Base-by-base conservation (phyloP, 345 rosid genomes). In the Camelina laxa region DNA sequence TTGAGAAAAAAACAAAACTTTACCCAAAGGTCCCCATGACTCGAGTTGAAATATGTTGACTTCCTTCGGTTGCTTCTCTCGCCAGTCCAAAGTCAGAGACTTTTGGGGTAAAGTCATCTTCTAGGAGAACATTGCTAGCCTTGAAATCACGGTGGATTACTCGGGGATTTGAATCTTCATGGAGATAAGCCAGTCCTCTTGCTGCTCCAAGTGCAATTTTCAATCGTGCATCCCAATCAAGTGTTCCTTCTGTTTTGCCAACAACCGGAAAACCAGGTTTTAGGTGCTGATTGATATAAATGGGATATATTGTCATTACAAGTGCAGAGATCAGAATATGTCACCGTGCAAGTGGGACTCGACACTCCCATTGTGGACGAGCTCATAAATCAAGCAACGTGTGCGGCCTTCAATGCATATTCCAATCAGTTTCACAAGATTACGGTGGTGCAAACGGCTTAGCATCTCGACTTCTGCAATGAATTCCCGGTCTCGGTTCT, bases 21-120 rank as follows among this genome's bases (percentile, higher is more conserved):
- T 92, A 96, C 99, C 99, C 99, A 42, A 96, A 96, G 75, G 99
- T 96, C 31, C 99, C 99, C 99, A 92, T 96, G 77, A 96, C 99
- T 21, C 97, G 86, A 42, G 99, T 96, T 49, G 98, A 92, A 53
- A 96, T 87, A 79, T 92, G 99, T 63, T 87, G 87, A 80, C 96
- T 92, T 82, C 99, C 99, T 87, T 89, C 99, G 5, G 99, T 91
- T 47, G 99, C 99, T 92, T 92, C 99, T 83, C 89, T 92, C 15
- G 99, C 99, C 81, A 96, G 79, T 78, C 99, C 99, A 78, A 96
- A 96, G 86, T 96, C 99, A 53, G 98, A 90, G 78, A 95, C 98
- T 85, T 90, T 95, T 11, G 99, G 94, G 60, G 97, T 95, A 82
- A 90, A 95, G 81, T 95, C 97, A 51, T 80, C 87, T 77, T 92